These are phyloP conservation scores for Oryza officinalis DNA, from an alignment of 176 grass and related monocot species.

Conservation along the genomic window DNA sequence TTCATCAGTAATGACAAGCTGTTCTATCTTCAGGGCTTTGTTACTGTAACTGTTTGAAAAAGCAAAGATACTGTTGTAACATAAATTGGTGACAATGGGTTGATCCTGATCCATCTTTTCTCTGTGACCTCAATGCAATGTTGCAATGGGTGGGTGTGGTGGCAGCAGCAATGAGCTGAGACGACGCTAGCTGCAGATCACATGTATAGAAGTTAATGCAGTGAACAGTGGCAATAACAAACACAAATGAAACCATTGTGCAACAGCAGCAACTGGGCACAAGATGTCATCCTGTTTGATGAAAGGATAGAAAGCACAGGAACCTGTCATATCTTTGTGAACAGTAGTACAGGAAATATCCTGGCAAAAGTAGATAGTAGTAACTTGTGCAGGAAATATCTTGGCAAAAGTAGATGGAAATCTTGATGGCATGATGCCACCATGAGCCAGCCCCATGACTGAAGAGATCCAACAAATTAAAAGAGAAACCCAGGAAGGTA, in stretches of 20 bases:
- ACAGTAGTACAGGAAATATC: not conserved
- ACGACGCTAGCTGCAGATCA: not conserved
- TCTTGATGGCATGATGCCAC: not conserved
- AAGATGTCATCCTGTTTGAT: not conserved
- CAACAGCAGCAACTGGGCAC: not conserved
- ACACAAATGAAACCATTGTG: not conserved
- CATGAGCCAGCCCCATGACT: not conserved
- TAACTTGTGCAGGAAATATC: not conserved
- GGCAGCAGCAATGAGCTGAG: conserved; percentile 9
- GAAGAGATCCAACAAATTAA: not conserved
- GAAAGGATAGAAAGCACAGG: not conserved
- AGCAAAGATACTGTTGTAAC: not conserved
- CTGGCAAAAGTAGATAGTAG: not conserved
- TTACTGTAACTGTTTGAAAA: not conserved
- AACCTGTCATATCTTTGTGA: not conserved
- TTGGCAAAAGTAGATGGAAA: not conserved
- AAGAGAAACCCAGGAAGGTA: not conserved
- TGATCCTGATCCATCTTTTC: not conserved
- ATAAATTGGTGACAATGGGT: not conserved
- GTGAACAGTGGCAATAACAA: conserved; percentile 7
- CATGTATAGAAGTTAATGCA: conserved; percentile 28
- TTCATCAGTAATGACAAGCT: not conserved
- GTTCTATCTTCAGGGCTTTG: not conserved
- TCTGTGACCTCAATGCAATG: conserved; percentile 3
- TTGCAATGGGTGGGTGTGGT: not conserved